phyloP scores from a whole-genome alignment of 1,284 basidiomycete genomes.

The Ceratobasidium sp. region DNA sequence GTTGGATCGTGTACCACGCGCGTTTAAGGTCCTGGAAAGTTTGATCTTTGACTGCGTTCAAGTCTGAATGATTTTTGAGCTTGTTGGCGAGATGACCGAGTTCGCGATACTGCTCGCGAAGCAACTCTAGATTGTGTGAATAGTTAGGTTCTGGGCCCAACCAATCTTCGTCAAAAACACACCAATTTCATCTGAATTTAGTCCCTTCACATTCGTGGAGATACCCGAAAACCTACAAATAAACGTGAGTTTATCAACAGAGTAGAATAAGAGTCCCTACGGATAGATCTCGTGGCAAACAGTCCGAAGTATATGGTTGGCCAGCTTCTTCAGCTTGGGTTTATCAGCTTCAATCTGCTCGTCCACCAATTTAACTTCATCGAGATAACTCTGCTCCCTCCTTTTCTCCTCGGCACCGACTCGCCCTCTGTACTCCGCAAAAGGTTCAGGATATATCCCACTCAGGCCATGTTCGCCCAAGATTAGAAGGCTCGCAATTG shows the following conservation, averaged over 20 bases:
- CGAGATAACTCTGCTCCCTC: neutral
- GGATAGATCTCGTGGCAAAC: neutral
- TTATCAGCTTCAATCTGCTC: neutral
- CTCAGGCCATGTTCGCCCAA: slow-evolving; percentile 22
- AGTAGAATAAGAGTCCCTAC: neutral
- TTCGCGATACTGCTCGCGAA: slow-evolving; percentile 1
- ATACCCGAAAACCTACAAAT: too few species aligned
- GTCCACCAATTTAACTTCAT: neutral
- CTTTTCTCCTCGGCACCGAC: neutral
- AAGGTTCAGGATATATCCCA: slow-evolving; percentile 12
- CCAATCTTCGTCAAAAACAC: too few species aligned
- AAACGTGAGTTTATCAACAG: too few species aligned
- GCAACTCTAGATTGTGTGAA: neutral
- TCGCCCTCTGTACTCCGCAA: neutral
- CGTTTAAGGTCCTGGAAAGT: slow-evolving; percentile 9
- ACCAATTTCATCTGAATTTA: too few species aligned
- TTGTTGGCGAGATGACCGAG: neutral
- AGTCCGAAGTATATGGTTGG: neutral
- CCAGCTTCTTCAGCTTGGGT: neutral
- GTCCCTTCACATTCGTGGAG: too few species aligned
- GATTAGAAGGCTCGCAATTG: slow-evolving; percentile 1
- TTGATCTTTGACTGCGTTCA: neutral
- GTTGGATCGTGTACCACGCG: slow-evolving; percentile 13
- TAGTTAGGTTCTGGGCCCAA: neutral
- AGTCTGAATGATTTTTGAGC: neutral